Conservation (phyloP, 108 stramenopile genomes). For the Skeletonema costatum region DNA sequence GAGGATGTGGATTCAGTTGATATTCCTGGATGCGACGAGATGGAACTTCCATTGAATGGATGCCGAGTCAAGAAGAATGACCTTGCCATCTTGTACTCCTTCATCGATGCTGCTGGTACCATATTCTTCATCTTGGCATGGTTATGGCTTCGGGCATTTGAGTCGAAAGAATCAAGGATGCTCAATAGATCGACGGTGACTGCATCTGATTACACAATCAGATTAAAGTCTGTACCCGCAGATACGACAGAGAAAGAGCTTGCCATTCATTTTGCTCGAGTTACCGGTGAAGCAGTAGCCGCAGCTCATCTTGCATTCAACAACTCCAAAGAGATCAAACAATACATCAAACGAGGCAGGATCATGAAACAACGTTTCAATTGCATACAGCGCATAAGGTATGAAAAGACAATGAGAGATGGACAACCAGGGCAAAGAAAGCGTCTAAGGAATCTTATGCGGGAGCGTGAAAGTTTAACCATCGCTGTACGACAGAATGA, state of each 20-base stretch:
- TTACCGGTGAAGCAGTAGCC: slow-evolving; percentile 52
- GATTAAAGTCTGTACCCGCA: slow-evolving; percentile 43
- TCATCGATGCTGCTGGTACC: slow-evolving; percentile 49
- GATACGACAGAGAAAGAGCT: slow-evolving; percentile 62
- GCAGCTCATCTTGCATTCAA: slow-evolving; percentile 65
- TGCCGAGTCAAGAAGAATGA: slow-evolving; percentile 33
- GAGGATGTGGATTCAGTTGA: slow-evolving; percentile 23
- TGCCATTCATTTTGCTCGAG: slow-evolving; percentile 50
- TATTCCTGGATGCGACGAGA: slow-evolving; percentile 53
- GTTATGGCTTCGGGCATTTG: slow-evolving; percentile 63
- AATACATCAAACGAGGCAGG: slow-evolving; percentile 57
- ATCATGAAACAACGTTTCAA: slow-evolving; percentile 55
- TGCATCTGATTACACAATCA: slow-evolving; percentile 61
- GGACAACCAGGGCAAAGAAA: slow-evolving; percentile 27
- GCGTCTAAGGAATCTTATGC: slow-evolving; percentile 28
- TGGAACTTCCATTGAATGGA: slow-evolving; percentile 6
- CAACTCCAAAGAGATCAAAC: slow-evolving; percentile 56
- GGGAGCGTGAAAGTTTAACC: slow-evolving; percentile 41
- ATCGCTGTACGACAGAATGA: slow-evolving; percentile 44
- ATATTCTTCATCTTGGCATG: slow-evolving; percentile 56
- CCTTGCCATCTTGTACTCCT: slow-evolving; percentile 48
- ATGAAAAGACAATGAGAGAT: slow-evolving; percentile 43
- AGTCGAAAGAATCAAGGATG: slow-evolving; percentile 48
- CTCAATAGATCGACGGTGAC: slow-evolving; percentile 53
- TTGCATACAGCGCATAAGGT: slow-evolving; percentile 49